Evolutionary conservation across 306 rosid genomes (phyloP), one percentile per base, ranked within the genome.

Genomic region (Trifolium fragiferum): DNA sequence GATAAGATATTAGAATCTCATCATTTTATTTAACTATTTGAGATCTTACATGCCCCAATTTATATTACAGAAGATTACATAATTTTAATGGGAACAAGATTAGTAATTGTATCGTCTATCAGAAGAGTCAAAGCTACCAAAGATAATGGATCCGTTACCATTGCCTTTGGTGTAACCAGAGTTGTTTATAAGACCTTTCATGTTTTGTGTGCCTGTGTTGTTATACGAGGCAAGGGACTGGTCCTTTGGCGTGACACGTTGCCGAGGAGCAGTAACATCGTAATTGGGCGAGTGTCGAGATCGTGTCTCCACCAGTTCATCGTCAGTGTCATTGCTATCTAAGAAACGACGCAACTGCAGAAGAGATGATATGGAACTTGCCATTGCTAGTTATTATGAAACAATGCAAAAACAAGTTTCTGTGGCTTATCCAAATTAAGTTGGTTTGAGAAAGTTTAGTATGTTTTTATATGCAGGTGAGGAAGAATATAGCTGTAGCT

Each of bases 131-230:
- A 83, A 80, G 35, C 70, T 68, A 70, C 84, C 87, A 51, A 76
- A 76, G 16, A 83, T 12, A 50, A 83, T 59, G 71, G 87, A 72
- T 19, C 84, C 87, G 18, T 83, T 83, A 55, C 84, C 84, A 47
- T 83, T 80, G 35, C 87, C 87, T 15, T 47, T 61, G 70, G 80
- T 72, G 38, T 66, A 46, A 46, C 87, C 87, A 72, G 82, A 35
- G 81, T 83, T 83, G 76, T 80, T 83, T 60, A 76, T 83, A 13
- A 83, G 87, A 23, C 84, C 87, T 5, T 3, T 72, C 74, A 80
- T 57, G 74, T 76, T 76, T 70, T 83, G 87, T 9, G 82, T 76
- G 61, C 84, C 87, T 8, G 41, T 21, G 77, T 83, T 80, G 80
- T 32, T 76, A 69, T 72, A 80, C 27, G 75, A 20, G 47, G 32